Base-by-base conservation (phyloP, 108 stramenopile species). In the Skeletonema marinoi region DNA sequence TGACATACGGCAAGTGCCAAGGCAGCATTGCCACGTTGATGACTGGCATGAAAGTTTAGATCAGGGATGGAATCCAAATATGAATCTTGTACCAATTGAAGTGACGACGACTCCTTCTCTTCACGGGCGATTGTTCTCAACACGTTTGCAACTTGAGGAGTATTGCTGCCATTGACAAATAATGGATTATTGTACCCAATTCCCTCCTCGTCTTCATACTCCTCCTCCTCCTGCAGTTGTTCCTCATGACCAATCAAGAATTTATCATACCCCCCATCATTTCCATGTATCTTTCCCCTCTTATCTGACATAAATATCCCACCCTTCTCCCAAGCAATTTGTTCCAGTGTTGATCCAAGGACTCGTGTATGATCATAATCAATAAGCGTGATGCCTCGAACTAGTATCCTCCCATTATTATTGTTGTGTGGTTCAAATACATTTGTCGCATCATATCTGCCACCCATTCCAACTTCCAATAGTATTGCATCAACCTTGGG, bases 291-390 rank as follows among this genome's bases (percentile, higher is more conserved):
- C 6, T 32, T 68, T 44, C 39, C 21, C 16, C 44, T 51, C 66
- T 92, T 92, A 66, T 92, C 75, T 0, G 65, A 32, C 33, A 88
- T 73, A 77, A 94, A 90, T 48, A 98, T 96, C 16, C 97, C 97
- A 4, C 91, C 96, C 77, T 98, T 98, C 73, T 98, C 96, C 96
- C 96, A 94, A 3, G 98, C 98, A 69, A 98, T 98, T 41, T 86
- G 70, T 68, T 88, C 86, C 66, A 98, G 73, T 6, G 93, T 93
- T 32, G 83, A 75, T 2, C 98, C 98, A 32, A 98, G 84, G 21
- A 97, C 78, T 16, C 96, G 86, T 8, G 86, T 89, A 85, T 98
- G 98, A 85, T 96, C 96, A 51, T 88, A 84, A 77, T 96, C 95
- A 4, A 96, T 80, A 21, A 88, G 39, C 6, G 94, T 93, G 11